Evolutionary conservation across 495 filamentous ascomycete genomes (phyloP).

Genomic region (Podospora pseudopauciseta): DNA sequence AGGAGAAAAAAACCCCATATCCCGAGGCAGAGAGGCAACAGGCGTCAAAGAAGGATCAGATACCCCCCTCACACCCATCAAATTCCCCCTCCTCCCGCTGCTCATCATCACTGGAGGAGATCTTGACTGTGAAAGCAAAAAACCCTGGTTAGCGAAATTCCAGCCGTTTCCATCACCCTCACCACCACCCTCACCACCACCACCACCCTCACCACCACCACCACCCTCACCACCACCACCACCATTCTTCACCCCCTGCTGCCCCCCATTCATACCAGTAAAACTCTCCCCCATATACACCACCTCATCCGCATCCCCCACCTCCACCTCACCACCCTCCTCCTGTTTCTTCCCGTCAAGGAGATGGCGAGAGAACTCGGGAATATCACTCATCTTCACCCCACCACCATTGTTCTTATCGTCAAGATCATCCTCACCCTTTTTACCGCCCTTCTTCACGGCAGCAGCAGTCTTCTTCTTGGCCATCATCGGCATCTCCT

Average conservation of each 20-base stretch:
- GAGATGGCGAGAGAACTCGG: neutral
- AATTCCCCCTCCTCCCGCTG: neutral
- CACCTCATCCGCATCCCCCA: neutral
- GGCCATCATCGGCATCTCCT: conserved; percentile 2
- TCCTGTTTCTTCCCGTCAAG: neutral
- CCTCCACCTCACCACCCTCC: neutral
- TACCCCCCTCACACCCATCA: neutral
- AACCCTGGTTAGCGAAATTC: neutral
- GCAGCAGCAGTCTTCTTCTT: neutral
- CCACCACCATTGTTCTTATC: neutral
- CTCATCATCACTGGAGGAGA: neutral
- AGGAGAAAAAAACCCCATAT: too few relatives aligned
- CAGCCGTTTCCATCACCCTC: neutral
- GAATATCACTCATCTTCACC: neutral
- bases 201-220: too few relatives aligned
- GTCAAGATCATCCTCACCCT: neutral
- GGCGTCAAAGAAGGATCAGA: neutral
- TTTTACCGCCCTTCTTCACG: neutral
- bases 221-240: neutral
- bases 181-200: neutral
- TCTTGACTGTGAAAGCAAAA: neutral
- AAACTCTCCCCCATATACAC: neutral
- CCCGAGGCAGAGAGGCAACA: too few relatives aligned
- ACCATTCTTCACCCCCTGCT: neutral
- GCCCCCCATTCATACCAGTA: neutral